phyloP scores from a whole-genome alignment of 2,329 filamentous ascomycete genomes.

The Ophiocordyceps camponoti-saundersi region DNA sequence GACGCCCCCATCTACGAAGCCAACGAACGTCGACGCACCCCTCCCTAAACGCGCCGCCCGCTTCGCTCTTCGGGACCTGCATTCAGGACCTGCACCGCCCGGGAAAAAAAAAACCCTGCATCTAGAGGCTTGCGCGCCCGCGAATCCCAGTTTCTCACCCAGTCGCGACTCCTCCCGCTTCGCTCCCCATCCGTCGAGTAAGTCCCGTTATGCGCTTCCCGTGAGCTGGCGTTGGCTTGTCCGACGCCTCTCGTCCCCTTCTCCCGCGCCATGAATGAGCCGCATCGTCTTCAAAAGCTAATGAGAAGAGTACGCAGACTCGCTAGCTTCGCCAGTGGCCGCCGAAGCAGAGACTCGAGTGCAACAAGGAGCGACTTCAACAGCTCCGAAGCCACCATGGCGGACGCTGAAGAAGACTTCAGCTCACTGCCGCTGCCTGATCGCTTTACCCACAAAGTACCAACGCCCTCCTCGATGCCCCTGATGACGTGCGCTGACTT shows the following conservation, averaged over 20 bases:
- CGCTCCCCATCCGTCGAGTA: not conserved
- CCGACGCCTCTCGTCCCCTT: not conserved
- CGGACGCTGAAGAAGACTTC: slow-evolving; percentile 70
- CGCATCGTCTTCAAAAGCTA: slow-evolving; percentile 8
- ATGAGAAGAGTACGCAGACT: slow-evolving; percentile 12
- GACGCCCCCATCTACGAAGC: not conserved
- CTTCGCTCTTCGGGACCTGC: not conserved
- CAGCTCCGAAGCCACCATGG: slow-evolving; percentile 35
- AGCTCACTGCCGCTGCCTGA: slow-evolving; percentile 62
- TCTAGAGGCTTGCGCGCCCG: not conserved
- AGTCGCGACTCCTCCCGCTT: not conserved
- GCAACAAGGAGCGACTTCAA: slow-evolving; percentile 5
- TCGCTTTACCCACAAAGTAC: slow-evolving; percentile 67
- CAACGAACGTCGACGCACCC: too few species aligned
- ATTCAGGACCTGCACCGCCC: not conserved
- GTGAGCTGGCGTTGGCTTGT: not conserved
- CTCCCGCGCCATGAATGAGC: slow-evolving; percentile 1
- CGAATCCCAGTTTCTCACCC: not conserved
- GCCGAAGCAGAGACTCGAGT: slow-evolving; percentile 4
- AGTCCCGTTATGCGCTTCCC: not conserved
- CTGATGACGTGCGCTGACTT: not conserved
- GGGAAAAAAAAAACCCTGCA: not conserved
- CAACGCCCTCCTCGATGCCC: slow-evolving; percentile 3
- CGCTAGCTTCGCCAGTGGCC: slow-evolving; percentile 4
- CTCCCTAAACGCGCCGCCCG: too few species aligned